These are phyloP conservation scores for Bipolaris sorokiniana DNA, from an alignment of 2,329 filamentous ascomycete genomes.

Conservation along the genomic window DNA sequence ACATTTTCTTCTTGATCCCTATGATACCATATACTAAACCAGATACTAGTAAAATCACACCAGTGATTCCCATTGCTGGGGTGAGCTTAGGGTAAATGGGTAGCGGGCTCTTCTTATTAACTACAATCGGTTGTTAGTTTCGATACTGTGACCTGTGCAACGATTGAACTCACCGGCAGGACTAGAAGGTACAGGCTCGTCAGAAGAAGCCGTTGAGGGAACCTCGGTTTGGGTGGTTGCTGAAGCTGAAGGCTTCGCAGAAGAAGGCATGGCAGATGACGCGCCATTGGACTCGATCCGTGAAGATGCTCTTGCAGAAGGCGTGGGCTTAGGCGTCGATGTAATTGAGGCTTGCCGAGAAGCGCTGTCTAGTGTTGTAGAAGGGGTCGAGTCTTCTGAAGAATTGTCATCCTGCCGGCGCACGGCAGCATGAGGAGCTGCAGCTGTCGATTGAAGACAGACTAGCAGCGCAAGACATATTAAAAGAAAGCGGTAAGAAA, in stretches of 20 bases:
- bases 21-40: constrained; percentile 76
- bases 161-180: constrained; percentile 23
- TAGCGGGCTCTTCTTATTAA: constrained; percentile 50
- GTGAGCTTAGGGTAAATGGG: constrained; percentile 78
- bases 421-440: constrained; percentile 32
- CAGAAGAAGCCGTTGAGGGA: constrained; percentile 23
- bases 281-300: constrained; percentile 18
- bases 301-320: constrained; percentile 21
- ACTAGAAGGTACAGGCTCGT: constrained; percentile 25
- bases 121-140: constrained; percentile 14
- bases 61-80: constrained; percentile 79
- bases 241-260: constrained; percentile 20
- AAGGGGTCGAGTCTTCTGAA: constrained; percentile 20
- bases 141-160: background rate
- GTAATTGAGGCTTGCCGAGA: constrained; percentile 23
- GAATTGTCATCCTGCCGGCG: constrained; percentile 40
- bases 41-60: constrained; percentile 74
- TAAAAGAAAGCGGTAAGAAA: constrained; percentile 32
- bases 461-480: constrained; percentile 36
- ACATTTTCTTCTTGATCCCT: constrained; percentile 80
- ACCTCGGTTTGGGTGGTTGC: constrained; percentile 23
- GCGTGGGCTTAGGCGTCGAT: constrained; percentile 17
- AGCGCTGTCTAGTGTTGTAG: constrained; percentile 16
- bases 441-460: constrained; percentile 32
- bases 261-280: constrained; percentile 20